These are phyloP conservation scores for Penicillium aurantiogriseum DNA, from an alignment of 2,329 filamentous ascomycete species.

Conservation along the genomic window DNA sequence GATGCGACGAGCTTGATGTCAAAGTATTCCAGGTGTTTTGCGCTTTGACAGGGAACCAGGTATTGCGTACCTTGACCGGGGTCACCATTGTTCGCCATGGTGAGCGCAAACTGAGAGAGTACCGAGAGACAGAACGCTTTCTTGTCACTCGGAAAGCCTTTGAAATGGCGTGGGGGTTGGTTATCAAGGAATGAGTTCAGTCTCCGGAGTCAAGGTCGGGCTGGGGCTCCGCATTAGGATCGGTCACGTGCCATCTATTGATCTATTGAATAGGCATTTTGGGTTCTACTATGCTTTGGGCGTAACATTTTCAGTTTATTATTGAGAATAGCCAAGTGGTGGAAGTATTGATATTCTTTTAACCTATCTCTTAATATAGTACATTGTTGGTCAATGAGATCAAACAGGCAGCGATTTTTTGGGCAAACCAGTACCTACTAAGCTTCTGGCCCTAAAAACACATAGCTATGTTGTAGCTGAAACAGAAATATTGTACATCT, in stretches of 20 bases:
- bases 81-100: constrained; percentile 39
- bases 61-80: constrained; percentile 34
- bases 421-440: not conserved
- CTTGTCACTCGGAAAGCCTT: constrained; percentile 4
- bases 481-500: constrained; percentile 9
- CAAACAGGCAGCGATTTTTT: not conserved
- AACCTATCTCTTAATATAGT: not conserved
- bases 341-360: not conserved
- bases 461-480: not conserved
- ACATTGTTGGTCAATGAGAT: not conserved
- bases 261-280: not conserved
- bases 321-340: not conserved
- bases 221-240: constrained; percentile 29
- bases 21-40: constrained; percentile 5
- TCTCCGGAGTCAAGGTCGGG: constrained; percentile 22
- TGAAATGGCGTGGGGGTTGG: not conserved
- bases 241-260: constrained; percentile 21
- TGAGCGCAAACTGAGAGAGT: constrained; percentile 14
- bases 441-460: not conserved
- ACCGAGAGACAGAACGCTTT: constrained; percentile 5
- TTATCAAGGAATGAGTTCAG: constrained; percentile 9
- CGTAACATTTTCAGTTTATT: not conserved
- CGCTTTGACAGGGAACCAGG: constrained; percentile 7
- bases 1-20: not conserved
- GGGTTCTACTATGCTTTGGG: not conserved